These are phyloP conservation scores for Hortaea sp. DNA, from an alignment of 2,329 filamentous ascomycete genomes.

Conservation along the genomic window DNA sequence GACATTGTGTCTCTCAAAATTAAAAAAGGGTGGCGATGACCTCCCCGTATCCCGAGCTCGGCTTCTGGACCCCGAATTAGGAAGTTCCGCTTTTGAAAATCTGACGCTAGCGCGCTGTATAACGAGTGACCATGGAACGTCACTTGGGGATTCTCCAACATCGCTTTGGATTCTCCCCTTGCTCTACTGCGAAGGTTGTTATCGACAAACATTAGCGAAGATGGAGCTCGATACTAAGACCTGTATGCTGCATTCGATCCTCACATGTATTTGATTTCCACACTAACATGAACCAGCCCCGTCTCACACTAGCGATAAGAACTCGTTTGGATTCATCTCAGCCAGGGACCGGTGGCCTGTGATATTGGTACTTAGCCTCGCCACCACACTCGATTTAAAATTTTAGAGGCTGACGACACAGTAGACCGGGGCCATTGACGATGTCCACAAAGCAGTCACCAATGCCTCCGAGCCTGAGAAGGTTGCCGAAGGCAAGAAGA, in stretches of 20 bases:
- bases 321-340: slow-evolving; percentile 78
- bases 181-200: no score
- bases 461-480: slow-evolving; percentile 52
- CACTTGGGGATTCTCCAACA: neutral
- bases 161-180: neutral
- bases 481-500: slow-evolving; percentile 70
- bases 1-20: no score
- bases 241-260: slow-evolving; percentile 40
- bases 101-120: neutral
- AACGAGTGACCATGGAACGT: neutral
- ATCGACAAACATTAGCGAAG: neutral
- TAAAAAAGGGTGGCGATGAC: no score
- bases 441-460: slow-evolving; percentile 68
- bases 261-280: no score
- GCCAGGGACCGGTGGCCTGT: slow-evolving; percentile 85
- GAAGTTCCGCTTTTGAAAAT: slow-evolving; percentile 1
- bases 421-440: slow-evolving; percentile 85
- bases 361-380: slow-evolving; percentile 55
- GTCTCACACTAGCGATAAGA: slow-evolving; percentile 69
- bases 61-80: neutral
- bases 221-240: slow-evolving; percentile 72
- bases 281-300: slow-evolving; percentile 43
- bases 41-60: neutral
- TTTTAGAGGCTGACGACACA: neutral
- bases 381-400: neutral